phyloP scores from a whole-genome alignment of 352 stramenopile genomes.

The Aphanomyces stellatus region DNA sequence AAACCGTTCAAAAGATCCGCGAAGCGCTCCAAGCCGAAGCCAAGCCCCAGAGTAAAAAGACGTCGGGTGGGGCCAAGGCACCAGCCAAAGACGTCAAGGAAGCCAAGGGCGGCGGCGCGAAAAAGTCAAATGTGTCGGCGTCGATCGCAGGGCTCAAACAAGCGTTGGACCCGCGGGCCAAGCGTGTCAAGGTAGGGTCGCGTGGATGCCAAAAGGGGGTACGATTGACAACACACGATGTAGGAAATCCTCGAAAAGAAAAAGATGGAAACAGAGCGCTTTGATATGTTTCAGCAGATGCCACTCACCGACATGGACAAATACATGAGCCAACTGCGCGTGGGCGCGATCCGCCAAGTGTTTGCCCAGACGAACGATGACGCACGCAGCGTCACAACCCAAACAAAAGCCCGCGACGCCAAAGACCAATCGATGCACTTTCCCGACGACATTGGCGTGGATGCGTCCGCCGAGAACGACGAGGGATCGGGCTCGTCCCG shows the following conservation, averaged over 20 bases:
- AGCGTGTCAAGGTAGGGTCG: conserved; percentile 29
- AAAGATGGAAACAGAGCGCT: conserved; percentile 61
- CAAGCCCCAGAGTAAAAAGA: conserved; percentile 33
- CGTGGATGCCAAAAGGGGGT: too few relatives aligned
- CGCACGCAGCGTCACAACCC: conserved; percentile 33
- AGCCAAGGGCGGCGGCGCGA: conserved; percentile 9
- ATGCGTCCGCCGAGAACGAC: neutral
- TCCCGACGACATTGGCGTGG: conserved; percentile 63
- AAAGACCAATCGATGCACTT: conserved; percentile 59
- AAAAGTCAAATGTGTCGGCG: conserved; percentile 25
- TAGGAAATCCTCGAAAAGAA: conserved; percentile 45
- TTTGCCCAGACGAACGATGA: conserved; percentile 56
- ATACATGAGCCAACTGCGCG: conserved; percentile 40
- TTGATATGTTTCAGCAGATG: conserved; percentile 49
- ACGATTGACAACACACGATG: too few relatives aligned
- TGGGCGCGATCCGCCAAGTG: conserved; percentile 39
- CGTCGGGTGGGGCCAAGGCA: conserved; percentile 19
- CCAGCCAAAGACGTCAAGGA: conserved; percentile 3
- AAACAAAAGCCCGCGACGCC: conserved; percentile 38
- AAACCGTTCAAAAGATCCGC: conserved; percentile 48
- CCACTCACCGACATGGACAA: conserved; percentile 52
- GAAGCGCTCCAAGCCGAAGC: conserved; percentile 53
- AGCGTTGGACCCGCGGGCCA: conserved; percentile 48
- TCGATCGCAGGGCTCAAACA: conserved; percentile 72
- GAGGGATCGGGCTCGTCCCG: conserved; percentile 17